Evolutionary conservation across 1,139 yeast species (phyloP).

Genomic region (Kluyveromyces sp.): DNA sequence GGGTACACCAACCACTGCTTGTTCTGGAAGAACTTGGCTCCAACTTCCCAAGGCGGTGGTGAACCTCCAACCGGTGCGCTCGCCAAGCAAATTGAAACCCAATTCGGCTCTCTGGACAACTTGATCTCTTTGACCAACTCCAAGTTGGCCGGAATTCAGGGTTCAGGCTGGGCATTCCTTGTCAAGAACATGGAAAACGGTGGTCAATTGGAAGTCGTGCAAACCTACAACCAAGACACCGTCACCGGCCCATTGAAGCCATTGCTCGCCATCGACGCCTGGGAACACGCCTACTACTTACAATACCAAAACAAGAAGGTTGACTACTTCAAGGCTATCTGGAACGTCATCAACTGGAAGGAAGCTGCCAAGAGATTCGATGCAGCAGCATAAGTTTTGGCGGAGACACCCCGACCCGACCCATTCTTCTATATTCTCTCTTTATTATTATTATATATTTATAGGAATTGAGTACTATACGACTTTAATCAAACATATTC

Average conservation of each 20-base stretch:
- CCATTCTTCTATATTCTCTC: too few relatives aligned
- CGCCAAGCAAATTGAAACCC: constrained; percentile 52
- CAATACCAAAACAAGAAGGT: constrained; percentile 93
- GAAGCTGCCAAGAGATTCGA: constrained; percentile 63
- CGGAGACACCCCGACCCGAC: background rate
- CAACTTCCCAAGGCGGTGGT: constrained; percentile 77
- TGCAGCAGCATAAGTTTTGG: constrained; percentile 6
- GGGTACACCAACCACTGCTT: constrained; percentile 83
- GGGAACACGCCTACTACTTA: constrained; percentile 98
- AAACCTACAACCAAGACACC: constrained; percentile 87
- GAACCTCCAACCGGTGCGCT: constrained; percentile 56
- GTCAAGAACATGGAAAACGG: constrained; percentile 83
- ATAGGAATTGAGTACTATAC: too few relatives aligned
- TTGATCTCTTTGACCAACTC: constrained; percentile 62
- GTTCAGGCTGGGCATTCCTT: constrained; percentile 97
- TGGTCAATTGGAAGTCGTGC: constrained; percentile 65
- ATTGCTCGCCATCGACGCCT: constrained; percentile 89
- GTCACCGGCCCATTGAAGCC: constrained; percentile 70
- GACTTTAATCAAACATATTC: too few relatives aligned
- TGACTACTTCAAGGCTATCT: constrained; percentile 91
- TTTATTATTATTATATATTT: too few relatives aligned
- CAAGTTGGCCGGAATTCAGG: constrained; percentile 87
- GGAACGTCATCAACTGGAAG: constrained; percentile 96
- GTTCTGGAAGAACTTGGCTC: constrained; percentile 91
- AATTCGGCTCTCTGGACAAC: constrained; percentile 74